Base-by-base conservation (phyloP, 1,139 yeast genomes). In the Spathaspora sp. region DNA sequence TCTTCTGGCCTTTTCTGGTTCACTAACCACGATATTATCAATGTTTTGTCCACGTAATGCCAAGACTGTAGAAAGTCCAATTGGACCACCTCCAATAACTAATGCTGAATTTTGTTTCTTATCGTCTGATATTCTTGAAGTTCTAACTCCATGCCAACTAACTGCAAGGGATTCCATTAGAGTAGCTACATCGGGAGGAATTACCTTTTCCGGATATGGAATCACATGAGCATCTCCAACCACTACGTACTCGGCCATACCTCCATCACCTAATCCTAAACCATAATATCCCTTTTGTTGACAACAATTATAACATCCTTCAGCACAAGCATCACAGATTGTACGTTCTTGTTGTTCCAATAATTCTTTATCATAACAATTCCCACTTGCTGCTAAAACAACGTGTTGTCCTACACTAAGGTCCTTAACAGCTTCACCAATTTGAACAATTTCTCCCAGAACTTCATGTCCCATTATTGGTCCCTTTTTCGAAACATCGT, bases 41-140 rank as follows among this genome's bases (percentile, higher is more conserved):
- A 82, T 83, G 24, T 78, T 73, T 50, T 76, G 76, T 8, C 84
- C 86, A 51, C 79, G 75, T 41, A 82, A 65, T 1, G 84, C 84
- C 43, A 81, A 62, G 27, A 81, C 67, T 1, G 82, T 72, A 20
- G 82, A 79, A 38, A 81, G 61, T 1, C 87, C 87, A 57, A 82
- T 81, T 25, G 86, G 85, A 5, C 87, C 87, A 42, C 81, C 80
- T 43, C 82, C 80, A 33, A 86, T 85, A 2, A 81, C 60, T 39
- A 82, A 76, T 31, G 81, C 58, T 4, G 79, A 82, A 37, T 10
- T 16, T 6, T 13, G 16, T 8, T 18, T 9, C 7, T 9, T 16
- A 4, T 42, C 43, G 4, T 31, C 38, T 7, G 26, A 36, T 29
- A 31, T 24, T 10, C 72, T 64, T 0, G 80, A 64, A 15, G 71